phyloP scores from a whole-genome alignment of 2,329 filamentous ascomycete species.

The Diaporthe destruens region DNA sequence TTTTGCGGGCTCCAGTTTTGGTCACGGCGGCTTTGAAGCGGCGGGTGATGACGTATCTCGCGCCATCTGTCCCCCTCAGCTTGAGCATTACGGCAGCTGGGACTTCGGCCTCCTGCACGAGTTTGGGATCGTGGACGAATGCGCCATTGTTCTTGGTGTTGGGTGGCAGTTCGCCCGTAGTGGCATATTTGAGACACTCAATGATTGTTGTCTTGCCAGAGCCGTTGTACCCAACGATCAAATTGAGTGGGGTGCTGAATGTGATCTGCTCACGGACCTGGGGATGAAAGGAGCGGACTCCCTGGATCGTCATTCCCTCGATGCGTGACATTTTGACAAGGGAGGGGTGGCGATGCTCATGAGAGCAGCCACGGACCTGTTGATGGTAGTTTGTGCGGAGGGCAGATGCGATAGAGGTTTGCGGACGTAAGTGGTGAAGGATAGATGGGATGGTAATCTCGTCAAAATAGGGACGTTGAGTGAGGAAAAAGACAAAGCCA shows the following conservation, averaged over 20 bases:
- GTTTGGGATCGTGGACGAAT: conserved; percentile 97
- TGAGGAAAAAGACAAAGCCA: neutral
- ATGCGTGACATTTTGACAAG: conserved; percentile 76
- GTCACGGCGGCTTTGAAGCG: conserved; percentile 89
- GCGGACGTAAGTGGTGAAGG: neutral
- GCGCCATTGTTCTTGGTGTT: conserved; percentile 86
- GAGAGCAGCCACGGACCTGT: conserved; percentile 25
- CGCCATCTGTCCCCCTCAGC: conserved; percentile 83
- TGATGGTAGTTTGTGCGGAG: neutral
- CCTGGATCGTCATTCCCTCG: conserved; percentile 88
- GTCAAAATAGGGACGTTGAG: neutral
- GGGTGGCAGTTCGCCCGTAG: conserved; percentile 91
- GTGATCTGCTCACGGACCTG: conserved; percentile 78
- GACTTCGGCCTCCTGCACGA: conserved; percentile 88
- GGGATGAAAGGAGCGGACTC: conserved; percentile 87
- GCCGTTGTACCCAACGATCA: conserved; percentile 97
- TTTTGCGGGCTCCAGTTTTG: conserved; percentile 75
- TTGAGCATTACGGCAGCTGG: conserved; percentile 91
- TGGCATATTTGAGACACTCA: conserved; percentile 97
- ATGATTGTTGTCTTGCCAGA: conserved; percentile 99
- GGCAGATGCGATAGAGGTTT: neutral
- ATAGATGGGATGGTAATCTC: neutral
- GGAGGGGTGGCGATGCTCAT: conserved; percentile 33
- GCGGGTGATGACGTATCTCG: conserved; percentile 85
- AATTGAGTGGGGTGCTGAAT: conserved; percentile 90